Evolutionary conservation across 2,329 filamentous ascomycete species (phyloP), one percentile per base, ranked within the genome.

Genomic region (Ramularia endophylla): DNA sequence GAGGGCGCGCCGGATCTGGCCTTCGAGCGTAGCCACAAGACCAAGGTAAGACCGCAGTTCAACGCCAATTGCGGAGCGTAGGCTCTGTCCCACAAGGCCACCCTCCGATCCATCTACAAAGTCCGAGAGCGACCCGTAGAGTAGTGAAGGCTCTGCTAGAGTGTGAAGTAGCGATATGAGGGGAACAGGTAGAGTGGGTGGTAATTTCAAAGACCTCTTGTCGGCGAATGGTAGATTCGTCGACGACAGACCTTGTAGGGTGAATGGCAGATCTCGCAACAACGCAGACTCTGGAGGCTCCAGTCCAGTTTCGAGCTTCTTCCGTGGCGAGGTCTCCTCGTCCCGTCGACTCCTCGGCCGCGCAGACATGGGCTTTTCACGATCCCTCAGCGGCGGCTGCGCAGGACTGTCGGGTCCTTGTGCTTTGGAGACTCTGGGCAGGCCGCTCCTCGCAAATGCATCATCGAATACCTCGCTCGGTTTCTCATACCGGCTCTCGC

Each of bases 31-130:
- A 12, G 92, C 90, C 27, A 98, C 87, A 11, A 98, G 72, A 29
- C 85, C 85, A 18, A 98, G 71, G 59, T 98, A 98, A 3, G 88
- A 87, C 34, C 88, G 81, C 28, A 98, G 72, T 64, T 98, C 90
- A 33, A 78, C 76, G 34, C 81, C 80, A 46, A 98, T 82, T 19
- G 92, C 90, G 19, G 90, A 87, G 17, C 89, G 79, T 42, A 98
- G 72, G 64, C 90, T 97, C 65, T 98, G 92, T 7, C 83, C 86
- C 4, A 98, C 76, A n/a, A 98, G 71, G 0, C 90, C 89, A 22
- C 84, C 82, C 36, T 87, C 84, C 1, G 80, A 80, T 4, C 83
- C 83, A 46, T 94, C 84, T 42, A 90, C 83, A 64, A 95, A 98
- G 3, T 75, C 73, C 11, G 87, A 79, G 1, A 98, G 74, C 1